phyloP scores from a whole-genome alignment of 2,329 filamentous ascomycete species.

The Cercospora canescens region DNA sequence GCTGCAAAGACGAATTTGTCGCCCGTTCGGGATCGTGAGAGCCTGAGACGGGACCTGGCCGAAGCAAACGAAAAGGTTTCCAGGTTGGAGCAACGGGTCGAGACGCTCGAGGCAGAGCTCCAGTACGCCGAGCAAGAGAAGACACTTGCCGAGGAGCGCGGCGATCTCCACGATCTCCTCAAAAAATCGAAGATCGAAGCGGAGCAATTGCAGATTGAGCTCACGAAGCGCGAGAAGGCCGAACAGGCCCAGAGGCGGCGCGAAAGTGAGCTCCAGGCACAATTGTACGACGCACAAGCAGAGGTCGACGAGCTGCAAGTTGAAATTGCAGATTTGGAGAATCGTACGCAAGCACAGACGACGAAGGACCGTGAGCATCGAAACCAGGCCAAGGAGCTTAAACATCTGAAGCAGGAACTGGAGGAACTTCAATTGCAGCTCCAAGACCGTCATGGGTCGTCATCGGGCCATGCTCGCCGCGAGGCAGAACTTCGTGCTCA shows the following conservation, averaged over 20 bases:
- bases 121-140: conserved; percentile 55
- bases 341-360: conserved; percentile 26
- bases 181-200: conserved; percentile 60
- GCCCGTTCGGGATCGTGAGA: conserved; percentile 36
- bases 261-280: conserved; percentile 63
- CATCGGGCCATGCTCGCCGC: conserved; percentile 36
- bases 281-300: conserved; percentile 61
- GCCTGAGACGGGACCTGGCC: conserved; percentile 35
- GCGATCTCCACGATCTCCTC: conserved; percentile 61
- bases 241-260: conserved; percentile 58
- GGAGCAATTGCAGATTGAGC: conserved; percentile 64
- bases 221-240: conserved; percentile 67
- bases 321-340: conserved; percentile 53
- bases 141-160: conserved; percentile 55
- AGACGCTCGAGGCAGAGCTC: conserved; percentile 59
- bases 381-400: conserved; percentile 35
- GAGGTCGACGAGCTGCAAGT: conserved; percentile 51
- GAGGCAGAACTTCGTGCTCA: conserved; percentile 44
- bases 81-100: conserved; percentile 54
- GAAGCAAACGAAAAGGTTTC: conserved; percentile 38
- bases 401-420: conserved; percentile 32
- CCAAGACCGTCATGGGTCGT: conserved; percentile 43
- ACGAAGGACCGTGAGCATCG: conserved; percentile 41
- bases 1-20: conserved; percentile 30
- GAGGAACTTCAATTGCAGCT: conserved; percentile 46